Evolutionary conservation across 257 asterid genomes (phyloP), one percentile per base, ranked within the genome.

Genomic region (Henckelia pumila): DNA sequence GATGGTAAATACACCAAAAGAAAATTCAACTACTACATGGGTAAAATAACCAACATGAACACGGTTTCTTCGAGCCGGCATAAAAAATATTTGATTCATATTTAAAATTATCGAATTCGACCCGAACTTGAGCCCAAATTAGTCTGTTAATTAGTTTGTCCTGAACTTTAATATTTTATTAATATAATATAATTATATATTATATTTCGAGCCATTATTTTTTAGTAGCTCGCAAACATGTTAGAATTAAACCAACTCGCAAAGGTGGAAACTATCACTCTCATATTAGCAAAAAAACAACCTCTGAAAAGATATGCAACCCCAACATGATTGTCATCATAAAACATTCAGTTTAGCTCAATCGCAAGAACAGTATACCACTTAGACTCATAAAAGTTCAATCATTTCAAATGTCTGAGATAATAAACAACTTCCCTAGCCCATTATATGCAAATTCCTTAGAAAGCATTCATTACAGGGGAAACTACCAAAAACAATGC

Each of bases 371-470:
- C 19, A 72, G 3, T 35, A 30, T 0, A 28, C 21, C 50, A 57
- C 63, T 47, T 62, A n/a, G 30, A 40, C 23, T 26, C 35, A 61
- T 7, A 63, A 24, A 35, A 14, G 3, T 16, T 29, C 23, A 20
- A 28, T 30, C 62, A 69, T 56, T 21, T 56, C 62, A 59, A 9
- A 64, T 57, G 56, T 63, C 56, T 29, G 20, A 24, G 10, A 32
- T 32, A 60, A 23, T 21, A 63, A 7, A 64, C 17, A 33, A 37
- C 49, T 65, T 69, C 23, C 55, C 70, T 19, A 5, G 50, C 59
- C 28, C 44, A 75, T 6, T 21, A 23, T 33, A 74, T 57, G 56
- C 55, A 53, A 44, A 29, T 63, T 56, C 25, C 52, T 57, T 20
- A 33, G 32, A 66, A 3, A 50, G n/a, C 58, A 50, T 35, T 19